phyloP scores from a whole-genome alignment of 1,284 basidiomycete species.

The Spongiforma sp. region DNA sequence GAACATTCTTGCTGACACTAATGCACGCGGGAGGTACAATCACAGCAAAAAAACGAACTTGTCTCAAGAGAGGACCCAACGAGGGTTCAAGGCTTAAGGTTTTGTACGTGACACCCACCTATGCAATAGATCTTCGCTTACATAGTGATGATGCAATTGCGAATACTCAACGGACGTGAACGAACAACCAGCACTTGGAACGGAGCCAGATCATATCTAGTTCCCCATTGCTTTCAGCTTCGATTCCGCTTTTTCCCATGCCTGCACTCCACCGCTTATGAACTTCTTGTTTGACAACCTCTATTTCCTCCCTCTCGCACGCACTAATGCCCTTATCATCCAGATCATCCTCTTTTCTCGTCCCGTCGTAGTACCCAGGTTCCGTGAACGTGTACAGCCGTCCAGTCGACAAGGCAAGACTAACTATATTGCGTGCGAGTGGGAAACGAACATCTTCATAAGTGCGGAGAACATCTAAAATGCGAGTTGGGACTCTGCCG shows the following conservation, averaged over 20 bases:
- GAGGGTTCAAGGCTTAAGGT: too few relatives aligned
- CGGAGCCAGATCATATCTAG: too few relatives aligned
- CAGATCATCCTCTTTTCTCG: constrained; percentile 8
- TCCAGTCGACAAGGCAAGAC: constrained; percentile 15
- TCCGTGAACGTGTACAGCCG: constrained; percentile 16
- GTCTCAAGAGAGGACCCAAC: too few relatives aligned
- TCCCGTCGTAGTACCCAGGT: constrained; percentile 28
- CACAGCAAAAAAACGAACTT: too few relatives aligned
- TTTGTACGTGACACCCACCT: too few relatives aligned
- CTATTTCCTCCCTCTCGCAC: constrained; percentile 21
- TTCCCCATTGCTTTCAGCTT: not conserved
- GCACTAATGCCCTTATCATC: constrained; percentile 18
- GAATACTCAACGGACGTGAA: too few relatives aligned
- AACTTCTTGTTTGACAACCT: constrained; percentile 9
- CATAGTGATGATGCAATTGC: too few relatives aligned
- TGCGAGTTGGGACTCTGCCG: too few relatives aligned
- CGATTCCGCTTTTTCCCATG: constrained; percentile 15
- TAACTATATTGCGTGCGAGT: constrained; percentile 15
- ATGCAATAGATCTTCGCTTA: too few relatives aligned
- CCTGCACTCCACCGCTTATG: constrained; percentile 5
- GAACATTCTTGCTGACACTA: too few relatives aligned
- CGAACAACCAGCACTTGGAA: too few relatives aligned
- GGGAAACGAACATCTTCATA: constrained; percentile 39
- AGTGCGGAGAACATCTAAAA: constrained; percentile 30
- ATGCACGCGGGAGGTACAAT: too few relatives aligned